Evolutionary conservation across 176 grass and related monocot genomes (phyloP).

Genomic region (Carex littledalei): DNA sequence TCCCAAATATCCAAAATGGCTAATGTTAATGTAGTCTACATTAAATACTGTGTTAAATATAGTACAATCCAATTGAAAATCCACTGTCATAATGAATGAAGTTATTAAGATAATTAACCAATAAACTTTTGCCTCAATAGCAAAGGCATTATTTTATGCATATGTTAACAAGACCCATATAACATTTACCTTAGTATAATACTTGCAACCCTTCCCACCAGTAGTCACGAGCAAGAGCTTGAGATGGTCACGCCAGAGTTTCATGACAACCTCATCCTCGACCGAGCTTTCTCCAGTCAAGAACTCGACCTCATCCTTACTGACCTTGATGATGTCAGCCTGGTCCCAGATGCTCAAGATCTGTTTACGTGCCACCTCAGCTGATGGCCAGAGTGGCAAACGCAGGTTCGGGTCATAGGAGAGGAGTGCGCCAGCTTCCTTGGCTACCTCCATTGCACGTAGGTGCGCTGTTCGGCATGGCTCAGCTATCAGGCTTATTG

Average conservation of each 20-base stretch:
- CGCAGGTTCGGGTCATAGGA: constrained; percentile 89
- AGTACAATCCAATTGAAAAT: not conserved
- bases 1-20: not conserved
- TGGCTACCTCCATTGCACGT: constrained; percentile 64
- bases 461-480: constrained; percentile 82
- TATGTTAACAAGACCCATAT: not conserved
- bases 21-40: not conserved
- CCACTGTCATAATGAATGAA: not conserved
- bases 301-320: constrained; percentile 79
- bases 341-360: constrained; percentile 96
- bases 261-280: constrained; percentile 70
- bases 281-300: constrained; percentile 64
- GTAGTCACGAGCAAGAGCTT: constrained; percentile 81
- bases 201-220: constrained; percentile 88
- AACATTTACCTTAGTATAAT: constrained; percentile 64
- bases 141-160: constrained; percentile 6
- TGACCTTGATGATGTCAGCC: constrained; percentile 96
- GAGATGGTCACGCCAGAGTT: constrained; percentile 68
- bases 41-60: not conserved
- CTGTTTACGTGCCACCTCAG: constrained; percentile 62
- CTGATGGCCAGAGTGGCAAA: constrained; percentile 76
- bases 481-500: constrained; percentile 90
- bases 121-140: not conserved
- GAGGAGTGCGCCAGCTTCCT: constrained; percentile 72
- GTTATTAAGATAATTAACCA: not conserved